Evolutionary conservation across 768 basidiomycete species (phyloP), one percentile per base, ranked within the genome.

Genomic region (Termitomyces bulborhizus): DNA sequence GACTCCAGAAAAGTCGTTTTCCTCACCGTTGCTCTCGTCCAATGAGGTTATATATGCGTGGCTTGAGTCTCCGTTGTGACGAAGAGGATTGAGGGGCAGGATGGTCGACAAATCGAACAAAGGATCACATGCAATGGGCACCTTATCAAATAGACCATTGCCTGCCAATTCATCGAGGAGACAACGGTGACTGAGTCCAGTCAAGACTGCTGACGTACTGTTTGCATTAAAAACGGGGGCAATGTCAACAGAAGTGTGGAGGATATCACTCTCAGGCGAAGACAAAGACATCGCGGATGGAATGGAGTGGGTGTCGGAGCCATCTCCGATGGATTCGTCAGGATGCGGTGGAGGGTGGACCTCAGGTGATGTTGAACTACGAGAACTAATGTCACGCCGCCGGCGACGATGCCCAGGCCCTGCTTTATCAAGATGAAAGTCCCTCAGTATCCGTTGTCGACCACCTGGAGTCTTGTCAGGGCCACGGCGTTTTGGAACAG

Each of bases 401-500:
- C 76, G 75, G 32, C 75, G 73, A 21, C 75, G 72, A 41, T 67
- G 68, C 48, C 70, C 57, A 7, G 65, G 60, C 39, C 61, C 60
- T 39, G 64, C 68, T 42, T 71, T 66, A 11, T 66, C 64, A 24
- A 72, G 75, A 40, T 74, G 70, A 43, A 64, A 57, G 48, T 77
- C 78, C 39, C 76, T 69, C 4, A 77, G 68, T 55, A 75, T 71
- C 41, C 89, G 79, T 63, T 89, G 86, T 26, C 90, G 84, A 39
- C 86, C 86, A 21, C 90, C 89, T n/a, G 88, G 88, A 0, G 74
- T 78, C 68, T 80, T 88, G 68, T 91, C 90, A 2, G 90, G 90
- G 1, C 90, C 90, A 40, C 90, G 80, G 44, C 90, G 85, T 63
- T 87, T 90, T 21, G 90, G 90, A 4, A 80, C 68, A 13, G 79